A percentile compares a stretch with the other conserved stretches of the same genome.
Conservation (phyloP, 805 yeast species). For the Kodamaea neixiangensis region DNA sequence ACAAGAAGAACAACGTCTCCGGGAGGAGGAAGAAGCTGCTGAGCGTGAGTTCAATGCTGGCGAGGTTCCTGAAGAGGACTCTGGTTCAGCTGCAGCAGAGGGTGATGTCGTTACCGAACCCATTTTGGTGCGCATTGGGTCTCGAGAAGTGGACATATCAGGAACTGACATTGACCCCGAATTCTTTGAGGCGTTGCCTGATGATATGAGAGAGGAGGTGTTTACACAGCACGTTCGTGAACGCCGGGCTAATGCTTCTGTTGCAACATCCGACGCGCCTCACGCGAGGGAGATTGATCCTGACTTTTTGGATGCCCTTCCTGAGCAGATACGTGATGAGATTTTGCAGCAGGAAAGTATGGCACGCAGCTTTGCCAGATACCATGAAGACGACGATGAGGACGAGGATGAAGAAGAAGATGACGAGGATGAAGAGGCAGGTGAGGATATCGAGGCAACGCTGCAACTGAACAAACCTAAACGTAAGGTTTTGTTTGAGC, state of each 20-base stretch:
- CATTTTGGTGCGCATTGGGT: slow-evolving; percentile 71
- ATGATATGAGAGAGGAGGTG: slow-evolving; percentile 90
- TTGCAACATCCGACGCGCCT: slow-evolving; percentile 40
- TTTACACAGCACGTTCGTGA: slow-evolving; percentile 82
- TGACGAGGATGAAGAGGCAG: slow-evolving; percentile 15
- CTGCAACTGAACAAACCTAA: slow-evolving; percentile 15
- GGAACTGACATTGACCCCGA: slow-evolving; percentile 93
- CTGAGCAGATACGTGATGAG: slow-evolving; percentile 64
- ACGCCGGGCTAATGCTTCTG: slow-evolving; percentile 58
- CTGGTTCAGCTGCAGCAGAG: slow-evolving; percentile 16
- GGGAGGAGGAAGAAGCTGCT: slow-evolving; percentile 29
- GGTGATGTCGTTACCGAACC: slow-evolving; percentile 39
- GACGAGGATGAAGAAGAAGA: slow-evolving; percentile 24
- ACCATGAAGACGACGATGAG: slow-evolving; percentile 24
- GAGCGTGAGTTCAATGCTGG: slow-evolving; percentile 16
- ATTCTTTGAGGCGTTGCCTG: slow-evolving; percentile 86
- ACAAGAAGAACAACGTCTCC: slow-evolving; percentile 31
- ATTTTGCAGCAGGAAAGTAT: slow-evolving; percentile 59
- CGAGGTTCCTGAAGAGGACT: slow-evolving; percentile 18
- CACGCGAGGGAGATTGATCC: slow-evolving; percentile 71
- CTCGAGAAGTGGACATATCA: slow-evolving; percentile 76
- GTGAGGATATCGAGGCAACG: neutral
- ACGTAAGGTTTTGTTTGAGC: slow-evolving; percentile 51
- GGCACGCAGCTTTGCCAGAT: slow-evolving; percentile 37
- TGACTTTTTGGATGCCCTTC: slow-evolving; percentile 78